A percentile compares a stretch with the other conserved stretches of the same genome.
phyloP scores from a whole-genome alignment of 306 rosid species.

The Casuarina glauca region DNA sequence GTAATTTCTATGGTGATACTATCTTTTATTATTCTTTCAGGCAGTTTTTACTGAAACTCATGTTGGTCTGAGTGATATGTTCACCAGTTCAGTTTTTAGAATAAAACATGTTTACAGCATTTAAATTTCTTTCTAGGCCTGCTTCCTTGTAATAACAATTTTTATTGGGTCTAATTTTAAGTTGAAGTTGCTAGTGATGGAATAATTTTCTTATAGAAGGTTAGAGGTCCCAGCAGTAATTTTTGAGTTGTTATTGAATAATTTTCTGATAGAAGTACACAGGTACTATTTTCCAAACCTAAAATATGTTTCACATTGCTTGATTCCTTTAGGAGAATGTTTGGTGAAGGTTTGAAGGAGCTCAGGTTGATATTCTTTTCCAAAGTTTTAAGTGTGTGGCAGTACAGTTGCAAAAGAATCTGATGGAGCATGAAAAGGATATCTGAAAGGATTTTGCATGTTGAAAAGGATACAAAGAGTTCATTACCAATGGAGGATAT shows the following conservation, averaged over 20 bases:
- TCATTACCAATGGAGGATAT: background rate
- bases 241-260: background rate
- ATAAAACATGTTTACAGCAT: background rate
- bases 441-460: background rate
- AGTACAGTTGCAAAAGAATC: background rate
- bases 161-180: background rate
- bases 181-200: background rate
- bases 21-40: background rate
- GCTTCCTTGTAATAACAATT: background rate
- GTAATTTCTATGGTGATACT: background rate
- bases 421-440: background rate
- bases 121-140: background rate
- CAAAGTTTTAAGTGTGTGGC: background rate
- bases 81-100: background rate
- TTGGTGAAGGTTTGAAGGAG: background rate
- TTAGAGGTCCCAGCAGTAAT: background rate
- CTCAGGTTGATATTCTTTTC: background rate
- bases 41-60: background rate
- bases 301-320: background rate
- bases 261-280: background rate
- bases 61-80: background rate
- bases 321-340: background rate
- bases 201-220: background rate
- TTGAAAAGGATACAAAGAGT: background rate
- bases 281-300: background rate